These are phyloP conservation scores for Xenosphaeropsis pyriputrescens DNA, from an alignment of 2,329 filamentous ascomycete species.

Conservation along the genomic window DNA sequence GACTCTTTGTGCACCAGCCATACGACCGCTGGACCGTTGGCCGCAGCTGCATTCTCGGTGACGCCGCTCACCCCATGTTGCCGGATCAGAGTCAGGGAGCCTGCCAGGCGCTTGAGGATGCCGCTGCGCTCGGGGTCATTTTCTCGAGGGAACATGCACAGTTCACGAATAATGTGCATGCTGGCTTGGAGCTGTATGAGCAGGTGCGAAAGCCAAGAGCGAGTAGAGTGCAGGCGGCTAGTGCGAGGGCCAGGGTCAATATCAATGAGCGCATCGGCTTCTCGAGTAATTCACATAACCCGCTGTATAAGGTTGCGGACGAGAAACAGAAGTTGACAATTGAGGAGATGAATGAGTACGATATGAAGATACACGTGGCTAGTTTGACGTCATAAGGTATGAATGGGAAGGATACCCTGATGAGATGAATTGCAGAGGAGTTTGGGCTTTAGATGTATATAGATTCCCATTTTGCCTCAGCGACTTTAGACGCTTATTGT, in stretches of 20 bases:
- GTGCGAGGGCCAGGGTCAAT: slow-evolving; percentile 42
- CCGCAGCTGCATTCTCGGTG: slow-evolving; percentile 42
- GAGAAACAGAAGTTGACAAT: slow-evolving; percentile 48
- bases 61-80: slow-evolving; percentile 55
- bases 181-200: slow-evolving; percentile 31
- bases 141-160: slow-evolving; percentile 9
- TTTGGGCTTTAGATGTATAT: too few relatives aligned
- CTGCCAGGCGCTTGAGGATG: slow-evolving; percentile 23
- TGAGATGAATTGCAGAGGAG: too few relatives aligned
- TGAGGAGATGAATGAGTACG: slow-evolving; percentile 51
- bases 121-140: slow-evolving; percentile 18
- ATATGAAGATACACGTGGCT: slow-evolving; percentile 8
- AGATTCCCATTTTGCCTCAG: too few relatives aligned
- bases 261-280: slow-evolving; percentile 52
- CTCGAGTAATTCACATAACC: slow-evolving; percentile 39
- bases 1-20: slow-evolving; percentile 31
- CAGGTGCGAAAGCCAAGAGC: slow-evolving; percentile 35
- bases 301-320: slow-evolving; percentile 46
- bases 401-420: too few relatives aligned
- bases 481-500: too few relatives aligned
- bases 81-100: slow-evolving; percentile 55
- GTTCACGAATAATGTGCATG: slow-evolving; percentile 28
- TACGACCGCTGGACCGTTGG: slow-evolving; percentile 39
- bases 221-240: slow-evolving; percentile 39
- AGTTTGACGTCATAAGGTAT: too few relatives aligned